These are phyloP conservation scores for Botrytis tulipae DNA, from an alignment of 2,329 filamentous ascomycete species.

Conservation along the genomic window DNA sequence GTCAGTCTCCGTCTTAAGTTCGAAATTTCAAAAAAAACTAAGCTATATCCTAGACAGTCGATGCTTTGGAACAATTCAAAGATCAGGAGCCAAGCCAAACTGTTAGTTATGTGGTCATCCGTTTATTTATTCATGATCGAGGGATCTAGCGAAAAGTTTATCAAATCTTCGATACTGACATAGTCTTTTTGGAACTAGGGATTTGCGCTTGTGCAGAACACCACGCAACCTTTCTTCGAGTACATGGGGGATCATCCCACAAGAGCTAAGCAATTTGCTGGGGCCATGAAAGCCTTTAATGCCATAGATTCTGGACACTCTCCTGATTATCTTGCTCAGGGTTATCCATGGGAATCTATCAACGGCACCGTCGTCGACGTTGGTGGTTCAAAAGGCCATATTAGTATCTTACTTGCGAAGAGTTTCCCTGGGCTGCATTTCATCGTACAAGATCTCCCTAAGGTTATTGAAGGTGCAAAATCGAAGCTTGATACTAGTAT, in stretches of 20 bases:
- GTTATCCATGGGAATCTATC: neutral
- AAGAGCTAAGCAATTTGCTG: neutral
- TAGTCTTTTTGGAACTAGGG: neutral
- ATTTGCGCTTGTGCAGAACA: neutral
- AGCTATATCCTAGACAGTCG: neutral
- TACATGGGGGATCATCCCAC: neutral
- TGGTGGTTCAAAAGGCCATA: constrained; percentile 32
- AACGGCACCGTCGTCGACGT: constrained; percentile 18
- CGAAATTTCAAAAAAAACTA: neutral
- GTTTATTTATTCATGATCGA: neutral
- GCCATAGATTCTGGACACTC: neutral
- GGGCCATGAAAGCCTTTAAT: neutral
- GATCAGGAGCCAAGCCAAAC: neutral
- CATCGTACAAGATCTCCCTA: constrained; percentile 26
- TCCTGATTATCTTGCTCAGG: neutral
- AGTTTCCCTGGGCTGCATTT: constrained; percentile 31
- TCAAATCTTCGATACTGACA: neutral
- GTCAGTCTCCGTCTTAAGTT: neutral
- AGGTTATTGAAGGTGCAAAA: constrained; percentile 21
- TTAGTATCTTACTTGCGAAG: constrained; percentile 30
- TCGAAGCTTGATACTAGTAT: constrained; percentile 41
- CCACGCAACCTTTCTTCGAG: neutral
- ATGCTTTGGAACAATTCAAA: neutral
- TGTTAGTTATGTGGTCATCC: neutral
- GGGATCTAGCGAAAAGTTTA: neutral